These are phyloP conservation scores for Starmera amethionina DNA, from an alignment of 805 yeast species.

Conservation along the genomic window DNA sequence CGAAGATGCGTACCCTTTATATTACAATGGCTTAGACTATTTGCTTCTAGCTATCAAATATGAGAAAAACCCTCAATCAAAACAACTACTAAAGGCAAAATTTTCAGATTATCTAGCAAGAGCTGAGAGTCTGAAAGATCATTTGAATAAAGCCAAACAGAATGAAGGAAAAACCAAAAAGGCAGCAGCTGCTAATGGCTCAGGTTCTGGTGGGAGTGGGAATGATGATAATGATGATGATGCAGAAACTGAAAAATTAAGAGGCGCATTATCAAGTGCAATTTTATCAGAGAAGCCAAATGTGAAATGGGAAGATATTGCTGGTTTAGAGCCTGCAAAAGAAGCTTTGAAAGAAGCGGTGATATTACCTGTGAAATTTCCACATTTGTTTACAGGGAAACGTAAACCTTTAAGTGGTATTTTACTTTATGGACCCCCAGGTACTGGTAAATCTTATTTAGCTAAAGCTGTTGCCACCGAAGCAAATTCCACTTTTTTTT, in stretches of 20 bases:
- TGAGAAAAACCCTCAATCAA: constrained; percentile 84
- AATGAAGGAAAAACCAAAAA: constrained; percentile 41
- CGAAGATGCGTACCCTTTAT: constrained; percentile 89
- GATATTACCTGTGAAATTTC: constrained; percentile 90
- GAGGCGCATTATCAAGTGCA: constrained; percentile 89
- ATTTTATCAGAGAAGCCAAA: constrained; percentile 88
- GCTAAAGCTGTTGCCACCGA: constrained; percentile 99
- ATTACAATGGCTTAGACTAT: constrained; percentile 89
- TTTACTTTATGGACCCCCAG: constrained; percentile 85
- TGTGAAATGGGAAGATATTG: constrained; percentile 90
- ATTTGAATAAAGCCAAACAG: constrained; percentile 55
- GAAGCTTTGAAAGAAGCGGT: constrained; percentile 97
- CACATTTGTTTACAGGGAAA: constrained; percentile 90
- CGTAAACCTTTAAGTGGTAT: constrained; percentile 91
- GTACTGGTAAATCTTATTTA: constrained; percentile 93
- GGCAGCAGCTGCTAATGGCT: constrained; percentile 48
- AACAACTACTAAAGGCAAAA: constrained; percentile 79
- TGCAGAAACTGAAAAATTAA: constrained; percentile 76
- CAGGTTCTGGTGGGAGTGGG: constrained; percentile 16
- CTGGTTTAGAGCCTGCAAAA: constrained; percentile 91
- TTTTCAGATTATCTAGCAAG: constrained; percentile 86
- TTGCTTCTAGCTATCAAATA: constrained; percentile 91
- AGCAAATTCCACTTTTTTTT: constrained; percentile 93
- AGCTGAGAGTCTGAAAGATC: constrained; percentile 90
- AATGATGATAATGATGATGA: constrained; percentile 52